Base-by-base conservation (phyloP, 768 basidiomycete species). In the Podaxis rugospora region DNA sequence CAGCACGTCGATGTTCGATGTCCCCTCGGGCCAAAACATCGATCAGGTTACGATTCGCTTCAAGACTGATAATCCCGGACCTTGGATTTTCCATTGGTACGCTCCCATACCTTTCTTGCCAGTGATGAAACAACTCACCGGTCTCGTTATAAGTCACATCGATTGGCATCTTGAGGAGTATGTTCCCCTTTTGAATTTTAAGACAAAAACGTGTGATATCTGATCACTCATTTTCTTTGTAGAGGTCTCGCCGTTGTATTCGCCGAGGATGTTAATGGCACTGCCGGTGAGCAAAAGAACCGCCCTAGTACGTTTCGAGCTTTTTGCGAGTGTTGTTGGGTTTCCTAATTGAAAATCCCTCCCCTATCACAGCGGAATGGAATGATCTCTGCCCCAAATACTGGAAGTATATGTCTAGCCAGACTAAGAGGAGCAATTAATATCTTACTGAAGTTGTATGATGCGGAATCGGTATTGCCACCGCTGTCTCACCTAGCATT, bases 61-160 rank as follows among this genome's bases (percentile, higher is more conserved):
- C 74, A 66, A 72, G 21, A 84, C 85, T 2, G 82, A 88, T 66
- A 87, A 87, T 69, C 56, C 65, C 21, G 67, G 67, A 5, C 67
- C 67, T 25, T 68, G 65, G 65, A 63, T 68, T 49, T 39, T 68
- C n/a, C 67, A 66, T 49, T 68, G 67, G 66, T 67, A 35, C 28
- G 65, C 46, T 7, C 18, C 16, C 42, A 44, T n/a, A 5, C 16
- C 16, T n/a, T n/a, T 40, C 42, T 44, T 44, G 42, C 4, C 3
- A 16, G 21, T 6, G 3, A 14, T 7, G 6, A n/a, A 18, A n/a
- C 14, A n/a, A n/a, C 16, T 44, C 9, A 14, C 2, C 9, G 7
- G 5, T 44, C 42, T 9, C 6, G 32, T 18, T 18, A 18, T 32
- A 27, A 65, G 64, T 28, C 64, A 65, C 28, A 65, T 65, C 40